Evolutionary conservation across 345 rosid species (phyloP).

Genomic region (Combretum micranthum): DNA sequence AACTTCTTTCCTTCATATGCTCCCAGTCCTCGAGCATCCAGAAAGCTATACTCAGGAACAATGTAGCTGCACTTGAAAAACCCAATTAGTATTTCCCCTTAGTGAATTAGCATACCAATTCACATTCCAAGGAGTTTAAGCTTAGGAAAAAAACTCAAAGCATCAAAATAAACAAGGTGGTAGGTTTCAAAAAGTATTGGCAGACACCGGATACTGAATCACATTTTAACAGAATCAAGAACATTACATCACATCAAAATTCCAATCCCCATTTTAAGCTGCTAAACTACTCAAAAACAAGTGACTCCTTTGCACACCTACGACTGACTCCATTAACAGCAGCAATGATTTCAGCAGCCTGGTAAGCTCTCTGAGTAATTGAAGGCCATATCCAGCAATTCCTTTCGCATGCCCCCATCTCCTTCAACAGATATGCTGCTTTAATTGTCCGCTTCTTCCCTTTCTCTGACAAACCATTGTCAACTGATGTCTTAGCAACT

Average conservation of each 20-base stretch:
- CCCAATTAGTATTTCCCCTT: too few species aligned
- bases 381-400: constrained; percentile 99
- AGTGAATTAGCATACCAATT: too few species aligned
- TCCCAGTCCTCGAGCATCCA: constrained; percentile 96
- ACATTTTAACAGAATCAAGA: too few species aligned
- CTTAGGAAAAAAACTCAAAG: too few species aligned
- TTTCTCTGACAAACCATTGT: constrained; percentile 69
- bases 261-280: background rate
- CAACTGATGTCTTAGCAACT: constrained; percentile 79
- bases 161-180: too few species aligned
- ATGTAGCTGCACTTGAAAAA: constrained; percentile 44
- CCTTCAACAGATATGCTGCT: constrained; percentile 63
- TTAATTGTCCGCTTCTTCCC: constrained; percentile 76
- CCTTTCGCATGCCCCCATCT: constrained; percentile 68
- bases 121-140: too few species aligned
- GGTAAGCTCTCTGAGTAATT: constrained; percentile 91
- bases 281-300: background rate
- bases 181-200: too few species aligned
- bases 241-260: too few species aligned
- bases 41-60: constrained; percentile 89
- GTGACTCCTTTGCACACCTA: constrained; percentile 29
- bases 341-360: constrained; percentile 86
- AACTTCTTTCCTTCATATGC: constrained; percentile 83
- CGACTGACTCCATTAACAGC: constrained; percentile 63
- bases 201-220: too few species aligned